Percentiles rank a stretch among this genome's conserved stretches.
Conservation (phyloP, 1,284 basidiomycete genomes). For the Phlebopus sp. region DNA sequence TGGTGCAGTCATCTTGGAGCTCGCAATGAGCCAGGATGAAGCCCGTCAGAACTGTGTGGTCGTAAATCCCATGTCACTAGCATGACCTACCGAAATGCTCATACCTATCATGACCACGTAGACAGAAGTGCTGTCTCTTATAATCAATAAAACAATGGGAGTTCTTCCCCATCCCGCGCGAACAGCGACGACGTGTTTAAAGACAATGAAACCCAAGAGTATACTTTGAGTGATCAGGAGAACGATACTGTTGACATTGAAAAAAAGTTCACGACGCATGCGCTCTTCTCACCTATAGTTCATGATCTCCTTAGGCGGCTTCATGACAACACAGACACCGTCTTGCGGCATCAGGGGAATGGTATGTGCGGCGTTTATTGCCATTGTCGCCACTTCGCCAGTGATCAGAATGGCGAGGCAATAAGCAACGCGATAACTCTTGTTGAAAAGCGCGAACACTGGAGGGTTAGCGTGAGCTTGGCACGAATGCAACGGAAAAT, state of each 20-base stretch:
- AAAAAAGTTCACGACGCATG: not conserved
- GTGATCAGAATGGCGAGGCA: not conserved
- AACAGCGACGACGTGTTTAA: constrained; percentile 4
- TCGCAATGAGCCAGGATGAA: not conserved
- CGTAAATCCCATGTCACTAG: not conserved
- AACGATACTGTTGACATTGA: not conserved
- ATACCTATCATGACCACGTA: constrained; percentile 7
- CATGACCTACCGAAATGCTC: not conserved
- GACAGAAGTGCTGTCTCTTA: constrained; percentile 15
- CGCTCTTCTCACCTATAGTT: constrained; percentile 1
- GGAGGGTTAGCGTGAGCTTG: not conserved
- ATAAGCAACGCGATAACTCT: not conserved
- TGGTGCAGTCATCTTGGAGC: constrained; percentile 1
- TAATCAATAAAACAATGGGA: constrained; percentile 17
- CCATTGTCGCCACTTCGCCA: not conserved
- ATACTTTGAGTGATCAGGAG: constrained; percentile 7
- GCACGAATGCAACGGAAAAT: not conserved
- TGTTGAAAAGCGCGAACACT: constrained; percentile 3
- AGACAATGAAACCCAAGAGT: constrained; percentile 9
- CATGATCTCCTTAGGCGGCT: not conserved
- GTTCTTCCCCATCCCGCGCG: constrained; percentile 13
- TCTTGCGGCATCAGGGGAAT: not conserved
- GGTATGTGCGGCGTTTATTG: not conserved
- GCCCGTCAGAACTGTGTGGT: not conserved
- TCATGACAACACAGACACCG: not conserved